These are phyloP conservation scores for Trichoderma cornu-damae DNA, from an alignment of 2,329 filamentous ascomycete genomes.

Conservation along the genomic window DNA sequence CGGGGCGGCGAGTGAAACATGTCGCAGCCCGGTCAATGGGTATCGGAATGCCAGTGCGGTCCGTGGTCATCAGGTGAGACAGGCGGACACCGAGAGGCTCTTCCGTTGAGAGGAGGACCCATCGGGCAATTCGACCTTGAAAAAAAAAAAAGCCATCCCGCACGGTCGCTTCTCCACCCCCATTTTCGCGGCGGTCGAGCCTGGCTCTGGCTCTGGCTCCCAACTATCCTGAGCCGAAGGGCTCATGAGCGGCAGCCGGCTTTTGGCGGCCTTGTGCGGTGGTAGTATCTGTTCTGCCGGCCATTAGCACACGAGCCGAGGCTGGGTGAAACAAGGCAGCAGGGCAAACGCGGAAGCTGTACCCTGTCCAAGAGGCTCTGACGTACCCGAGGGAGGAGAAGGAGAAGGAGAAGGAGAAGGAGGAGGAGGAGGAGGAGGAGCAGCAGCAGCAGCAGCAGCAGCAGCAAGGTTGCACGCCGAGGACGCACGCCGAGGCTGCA, in stretches of 20 bases:
- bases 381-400: no score
- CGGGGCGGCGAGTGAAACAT: slow-evolving; percentile 12
- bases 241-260: not conserved
- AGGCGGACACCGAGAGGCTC: not conserved
- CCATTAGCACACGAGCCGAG: not conserved
- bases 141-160: no score
- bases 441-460: no score
- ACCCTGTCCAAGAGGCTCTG: not conserved
- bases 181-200: not conserved
- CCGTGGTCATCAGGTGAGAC: slow-evolving; percentile 11
- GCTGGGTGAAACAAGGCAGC: no score
- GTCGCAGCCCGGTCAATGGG: slow-evolving; percentile 5
- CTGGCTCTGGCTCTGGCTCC: not conserved
- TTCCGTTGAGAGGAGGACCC: not conserved
- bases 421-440: no score
- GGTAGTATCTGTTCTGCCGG: not conserved
- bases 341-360: no score
- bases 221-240: not conserved
- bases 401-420: no score
- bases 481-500: not conserved
- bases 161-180: slow-evolving; percentile 4
- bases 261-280: not conserved
- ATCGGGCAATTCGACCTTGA: slow-evolving; percentile 4
- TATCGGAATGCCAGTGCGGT: not conserved
- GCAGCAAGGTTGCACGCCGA: no score